Evolutionary conservation across 768 basidiomycete genomes (phyloP).

Genomic region (Lactarius quietus): DNA sequence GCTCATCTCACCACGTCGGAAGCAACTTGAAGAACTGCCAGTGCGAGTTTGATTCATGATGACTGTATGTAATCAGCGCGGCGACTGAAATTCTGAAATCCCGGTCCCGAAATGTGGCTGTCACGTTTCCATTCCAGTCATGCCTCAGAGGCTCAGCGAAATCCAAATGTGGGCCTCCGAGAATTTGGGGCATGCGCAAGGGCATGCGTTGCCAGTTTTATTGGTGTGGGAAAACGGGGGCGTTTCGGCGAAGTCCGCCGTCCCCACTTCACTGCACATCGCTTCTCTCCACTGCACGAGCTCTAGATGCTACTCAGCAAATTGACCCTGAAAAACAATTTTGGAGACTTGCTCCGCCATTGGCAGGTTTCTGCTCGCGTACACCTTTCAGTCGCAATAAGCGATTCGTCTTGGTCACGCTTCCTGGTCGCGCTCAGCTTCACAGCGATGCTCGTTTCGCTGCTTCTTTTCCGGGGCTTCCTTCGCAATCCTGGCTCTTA

Average conservation of each 20-base stretch:
- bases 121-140: too few relatives aligned
- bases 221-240: too few relatives aligned
- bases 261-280: background rate
- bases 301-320: background rate
- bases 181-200: too few relatives aligned
- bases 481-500: background rate
- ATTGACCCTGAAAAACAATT: background rate
- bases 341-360: background rate
- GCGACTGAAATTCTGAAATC: too few relatives aligned
- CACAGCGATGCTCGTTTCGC: background rate
- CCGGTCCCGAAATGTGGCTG: too few relatives aligned
- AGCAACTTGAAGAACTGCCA: too few relatives aligned
- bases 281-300: background rate
- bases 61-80: too few relatives aligned
- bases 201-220: too few relatives aligned
- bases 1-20: too few relatives aligned
- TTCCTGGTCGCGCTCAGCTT: background rate
- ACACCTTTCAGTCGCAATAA: background rate
- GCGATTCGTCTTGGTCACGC: background rate
- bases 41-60: too few relatives aligned
- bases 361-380: background rate
- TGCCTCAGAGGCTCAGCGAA: too few relatives aligned
- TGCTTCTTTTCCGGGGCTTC: background rate
- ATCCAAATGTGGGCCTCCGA: too few relatives aligned
- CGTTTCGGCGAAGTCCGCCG: background rate